Evolutionary conservation across 2,329 filamentous ascomycete species (phyloP), one percentile per base, ranked within the genome.

Genomic region (Pseudofabraea citricarpa): DNA sequence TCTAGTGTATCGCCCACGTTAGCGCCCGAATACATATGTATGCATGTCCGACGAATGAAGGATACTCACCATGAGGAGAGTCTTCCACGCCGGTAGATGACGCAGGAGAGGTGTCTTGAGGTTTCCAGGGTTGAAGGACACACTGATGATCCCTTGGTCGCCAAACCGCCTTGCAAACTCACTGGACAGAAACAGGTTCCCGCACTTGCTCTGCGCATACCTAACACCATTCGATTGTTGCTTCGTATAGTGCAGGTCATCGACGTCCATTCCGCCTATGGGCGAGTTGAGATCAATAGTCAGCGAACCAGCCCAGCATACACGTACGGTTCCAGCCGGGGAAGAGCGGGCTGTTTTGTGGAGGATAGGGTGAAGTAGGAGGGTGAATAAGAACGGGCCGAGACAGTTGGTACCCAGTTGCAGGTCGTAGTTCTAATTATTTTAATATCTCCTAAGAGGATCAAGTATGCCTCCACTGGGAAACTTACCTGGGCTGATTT

Each of bases 321-420:
- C 47, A 12, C 44, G 21, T 5, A 46, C 47, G 39, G 32, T 35
- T 13, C 13, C 22, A 3, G 27, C 12, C 16, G 23, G 36, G 5
- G 29, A 24, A 13, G 10, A 20, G 12, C 41, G 43, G 3, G 40
- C 43, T 10, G 47, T 40, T 18, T 27, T n/a, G 12, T 18, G 8
- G 3, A 48, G 15, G 10, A 29, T 26, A 1, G 62, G 64, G 2
- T 46, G 46, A 0, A 66, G 54, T 1, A 64, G 49, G 18, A 61
- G 55, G 10, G 60, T 63, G 37, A 66, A 60, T 2, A 66, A 49
- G 36, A 58, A 64, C 7, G 55, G 58, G 2, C 55, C 64, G 1
- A 66, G 23, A 22, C 53, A 51, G 36, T 67, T 66, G 3, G 54
- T 60, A 19, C 58, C 61, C 9, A 64, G 42, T 19, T 63, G 58